A percentile compares a stretch with the other conserved stretches of the same genome.
Conservation (phyloP, 345 rosid species). For the Eucalyptus grandis region DNA sequence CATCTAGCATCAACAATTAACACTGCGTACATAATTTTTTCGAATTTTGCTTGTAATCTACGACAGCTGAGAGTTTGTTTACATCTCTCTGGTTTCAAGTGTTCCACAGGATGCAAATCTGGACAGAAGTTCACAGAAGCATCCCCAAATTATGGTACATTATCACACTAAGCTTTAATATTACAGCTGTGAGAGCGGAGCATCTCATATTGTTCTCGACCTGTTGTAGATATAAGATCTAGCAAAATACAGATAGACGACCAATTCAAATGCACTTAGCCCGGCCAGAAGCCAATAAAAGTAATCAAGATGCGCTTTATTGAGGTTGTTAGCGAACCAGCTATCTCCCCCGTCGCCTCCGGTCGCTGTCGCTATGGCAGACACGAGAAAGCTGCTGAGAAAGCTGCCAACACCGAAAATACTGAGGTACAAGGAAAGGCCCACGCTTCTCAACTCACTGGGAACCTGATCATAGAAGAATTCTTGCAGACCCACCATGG, state of each 20-base stretch:
- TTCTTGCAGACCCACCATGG: constrained; percentile 62
- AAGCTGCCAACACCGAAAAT: constrained; percentile 54
- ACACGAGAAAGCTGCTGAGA: constrained; percentile 41
- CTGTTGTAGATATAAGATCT: constrained; percentile 24
- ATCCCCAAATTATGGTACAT: neutral
- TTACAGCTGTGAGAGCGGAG: neutral
- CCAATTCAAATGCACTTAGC: constrained; percentile 24
- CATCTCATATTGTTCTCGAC: neutral
- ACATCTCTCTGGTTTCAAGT: neutral
- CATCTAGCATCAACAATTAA: neutral
- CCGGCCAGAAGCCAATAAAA: constrained; percentile 46
- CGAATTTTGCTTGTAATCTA: neutral
- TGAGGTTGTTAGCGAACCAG: constrained; percentile 48
- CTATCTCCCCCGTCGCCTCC: constrained; percentile 24
- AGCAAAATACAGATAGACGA: constrained; percentile 19
- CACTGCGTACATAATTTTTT: neutral
- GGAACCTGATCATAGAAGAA: constrained; percentile 65
- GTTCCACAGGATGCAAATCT: neutral
- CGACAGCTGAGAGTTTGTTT: neutral
- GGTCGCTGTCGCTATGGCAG: constrained; percentile 29
- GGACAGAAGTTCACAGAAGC: neutral
- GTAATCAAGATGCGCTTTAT: constrained; percentile 49
- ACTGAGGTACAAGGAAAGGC: constrained; percentile 51
- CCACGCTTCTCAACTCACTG: constrained; percentile 37
- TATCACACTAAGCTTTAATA: neutral